Evolutionary conservation across 352 stramenopile species (phyloP).

Genomic region (Globisporangium ultimum): DNA sequence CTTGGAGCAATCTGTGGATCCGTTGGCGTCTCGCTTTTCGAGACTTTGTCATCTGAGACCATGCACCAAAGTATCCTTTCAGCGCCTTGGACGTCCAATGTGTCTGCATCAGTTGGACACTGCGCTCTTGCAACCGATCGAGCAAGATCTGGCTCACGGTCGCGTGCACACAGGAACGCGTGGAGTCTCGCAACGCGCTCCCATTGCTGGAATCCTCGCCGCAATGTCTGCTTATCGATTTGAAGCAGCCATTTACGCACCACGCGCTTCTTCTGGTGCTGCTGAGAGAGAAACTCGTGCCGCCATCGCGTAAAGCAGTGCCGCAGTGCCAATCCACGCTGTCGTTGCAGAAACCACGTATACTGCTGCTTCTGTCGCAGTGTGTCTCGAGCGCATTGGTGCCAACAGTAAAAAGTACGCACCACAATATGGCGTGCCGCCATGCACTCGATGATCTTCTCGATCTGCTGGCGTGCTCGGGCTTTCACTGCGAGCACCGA

Average conservation of each 20-base stretch:
- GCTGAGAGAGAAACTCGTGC: too few species aligned
- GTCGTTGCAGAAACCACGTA: too few species aligned
- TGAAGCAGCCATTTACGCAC: background rate
- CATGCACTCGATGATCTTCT: too few species aligned
- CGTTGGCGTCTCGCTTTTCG: background rate
- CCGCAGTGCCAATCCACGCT: too few species aligned
- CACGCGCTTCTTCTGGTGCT: background rate
- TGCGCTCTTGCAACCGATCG: constrained; percentile 6
- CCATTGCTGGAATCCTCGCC: constrained; percentile 4
- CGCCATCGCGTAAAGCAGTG: too few species aligned
- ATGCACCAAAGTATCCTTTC: constrained; percentile 1
- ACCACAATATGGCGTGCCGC: too few species aligned
- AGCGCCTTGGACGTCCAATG: background rate
- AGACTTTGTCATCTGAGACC: background rate
- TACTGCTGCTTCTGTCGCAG: too few species aligned
- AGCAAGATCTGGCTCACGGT: constrained; percentile 11
- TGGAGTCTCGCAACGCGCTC: constrained; percentile 2
- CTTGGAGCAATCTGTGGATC: too few species aligned
- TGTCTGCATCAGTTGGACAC: background rate
- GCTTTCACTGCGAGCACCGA: too few species aligned
- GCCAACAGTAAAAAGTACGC: too few species aligned
- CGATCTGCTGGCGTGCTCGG: too few species aligned
- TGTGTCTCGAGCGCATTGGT: too few species aligned
- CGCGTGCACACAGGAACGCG: constrained; percentile 3
- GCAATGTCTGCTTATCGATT: background rate